A percentile compares a stretch with the other conserved stretches of the same genome.
Conservation (phyloP, 2,329 filamentous ascomycete genomes). For the Pseudogymnoascus sp. region DNA sequence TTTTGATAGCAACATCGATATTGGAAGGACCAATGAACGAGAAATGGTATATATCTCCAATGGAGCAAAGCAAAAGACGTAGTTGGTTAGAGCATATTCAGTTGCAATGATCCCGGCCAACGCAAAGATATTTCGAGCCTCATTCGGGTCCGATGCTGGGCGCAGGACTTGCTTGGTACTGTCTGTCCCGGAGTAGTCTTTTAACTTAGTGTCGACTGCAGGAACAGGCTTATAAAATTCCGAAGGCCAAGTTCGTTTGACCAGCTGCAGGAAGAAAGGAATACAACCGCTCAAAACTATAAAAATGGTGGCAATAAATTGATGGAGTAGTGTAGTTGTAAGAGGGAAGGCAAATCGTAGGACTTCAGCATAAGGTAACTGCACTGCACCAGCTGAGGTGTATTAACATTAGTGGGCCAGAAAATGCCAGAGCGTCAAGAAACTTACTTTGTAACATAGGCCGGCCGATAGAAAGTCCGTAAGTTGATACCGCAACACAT, state of each 20-base stretch:
- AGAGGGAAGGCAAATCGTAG: conserved; percentile 2
- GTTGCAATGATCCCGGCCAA: background rate
- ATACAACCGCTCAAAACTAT: background rate
- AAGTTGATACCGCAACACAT: background rate
- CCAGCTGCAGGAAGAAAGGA: background rate
- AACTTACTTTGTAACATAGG: background rate
- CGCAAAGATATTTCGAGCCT: background rate
- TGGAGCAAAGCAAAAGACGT: background rate
- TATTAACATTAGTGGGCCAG: background rate
- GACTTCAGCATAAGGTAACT: background rate
- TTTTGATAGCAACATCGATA: background rate
- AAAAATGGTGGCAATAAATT: background rate
- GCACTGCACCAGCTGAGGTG: background rate
- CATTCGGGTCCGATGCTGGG: background rate
- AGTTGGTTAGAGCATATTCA: conserved; percentile 1
- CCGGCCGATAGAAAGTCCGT: background rate
- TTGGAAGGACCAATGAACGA: background rate
- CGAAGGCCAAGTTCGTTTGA: background rate
- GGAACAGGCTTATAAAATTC: background rate
- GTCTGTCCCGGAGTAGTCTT: background rate
- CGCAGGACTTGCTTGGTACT: background rate
- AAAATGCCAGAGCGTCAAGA: background rate
- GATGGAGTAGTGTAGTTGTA: background rate
- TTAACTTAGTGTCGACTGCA: background rate
- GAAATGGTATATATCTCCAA: background rate